Evolutionary conservation across 1,139 yeast genomes (phyloP).

Genomic region (Scheffersomyces titani): DNA sequence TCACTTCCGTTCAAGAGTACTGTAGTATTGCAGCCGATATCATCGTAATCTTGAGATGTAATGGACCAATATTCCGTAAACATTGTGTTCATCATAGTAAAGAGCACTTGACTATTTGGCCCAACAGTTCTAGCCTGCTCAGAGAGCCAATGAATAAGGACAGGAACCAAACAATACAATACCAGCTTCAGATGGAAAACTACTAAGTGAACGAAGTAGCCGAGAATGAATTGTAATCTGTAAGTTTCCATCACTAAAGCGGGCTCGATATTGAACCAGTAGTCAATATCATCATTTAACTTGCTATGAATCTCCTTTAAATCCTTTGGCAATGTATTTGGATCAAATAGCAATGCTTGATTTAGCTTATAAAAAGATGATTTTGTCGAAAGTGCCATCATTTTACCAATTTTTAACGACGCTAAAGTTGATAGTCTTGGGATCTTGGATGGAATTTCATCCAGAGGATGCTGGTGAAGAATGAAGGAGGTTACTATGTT

Average conservation of each 20-base stretch:
- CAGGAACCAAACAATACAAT: conserved; percentile 35
- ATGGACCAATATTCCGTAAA: conserved; percentile 32
- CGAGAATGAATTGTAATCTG: conserved; percentile 27
- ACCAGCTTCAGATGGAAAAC: conserved; percentile 34
- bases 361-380: conserved; percentile 36
- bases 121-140: conserved; percentile 19
- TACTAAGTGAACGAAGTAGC: conserved; percentile 37
- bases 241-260: conserved; percentile 18
- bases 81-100: conserved; percentile 14
- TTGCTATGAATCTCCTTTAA: conserved; percentile 20
- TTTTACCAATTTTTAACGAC: conserved; percentile 33
- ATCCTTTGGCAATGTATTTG: conserved; percentile 24
- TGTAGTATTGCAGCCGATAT: conserved; percentile 10
- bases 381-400: conserved; percentile 33
- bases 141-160: conserved; percentile 37
- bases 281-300: conserved; percentile 37
- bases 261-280: conserved; percentile 41
- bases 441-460: conserved; percentile 1
- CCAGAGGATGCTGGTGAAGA: neutral
- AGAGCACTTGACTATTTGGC: conserved; percentile 5
- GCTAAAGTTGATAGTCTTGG: conserved; percentile 30
- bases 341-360: conserved; percentile 35
- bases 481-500: conserved; percentile 21
- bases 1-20: conserved; percentile 18
- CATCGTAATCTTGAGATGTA: conserved; percentile 20